These are phyloP conservation scores for Neurospora sp. DNA, from an alignment of 495 filamentous ascomycete species.

Conservation along the genomic window DNA sequence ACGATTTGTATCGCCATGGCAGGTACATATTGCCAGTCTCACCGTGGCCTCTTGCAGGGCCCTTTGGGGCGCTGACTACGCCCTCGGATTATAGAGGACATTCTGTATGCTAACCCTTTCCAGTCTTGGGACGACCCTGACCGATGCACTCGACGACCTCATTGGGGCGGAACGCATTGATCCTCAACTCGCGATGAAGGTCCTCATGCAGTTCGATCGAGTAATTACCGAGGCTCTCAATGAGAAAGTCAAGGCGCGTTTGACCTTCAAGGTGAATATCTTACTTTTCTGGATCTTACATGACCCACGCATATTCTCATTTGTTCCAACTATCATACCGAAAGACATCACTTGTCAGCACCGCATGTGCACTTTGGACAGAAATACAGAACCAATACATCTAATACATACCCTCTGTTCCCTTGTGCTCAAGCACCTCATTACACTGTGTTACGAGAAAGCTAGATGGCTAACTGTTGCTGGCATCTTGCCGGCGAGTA, in stretches of 20 bases:
- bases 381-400: neutral
- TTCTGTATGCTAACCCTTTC: slow-evolving; percentile 7
- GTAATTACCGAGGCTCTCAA: slow-evolving; percentile 78
- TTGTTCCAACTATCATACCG: neutral
- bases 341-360: neutral
- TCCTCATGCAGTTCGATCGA: slow-evolving; percentile 85
- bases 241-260: slow-evolving; percentile 79
- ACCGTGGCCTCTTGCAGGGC: neutral
- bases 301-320: neutral
- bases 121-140: slow-evolving; percentile 85
- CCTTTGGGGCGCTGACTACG: neutral
- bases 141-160: slow-evolving; percentile 91
- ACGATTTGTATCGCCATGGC: slow-evolving; percentile 95
- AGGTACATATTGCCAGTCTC: slow-evolving; percentile 50
- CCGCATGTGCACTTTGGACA: neutral
- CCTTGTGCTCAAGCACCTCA: neutral
- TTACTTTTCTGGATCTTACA: neutral
- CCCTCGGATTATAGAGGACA: neutral
- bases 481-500: neutral
- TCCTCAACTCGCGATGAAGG: slow-evolving; percentile 97
- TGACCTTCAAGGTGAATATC: slow-evolving; percentile 84
- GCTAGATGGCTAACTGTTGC: neutral
- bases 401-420: neutral
- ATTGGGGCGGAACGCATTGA: slow-evolving; percentile 90
- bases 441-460: neutral